A percentile compares a stretch with the other conserved stretches of the same genome.
Conservation (phyloP, 2,329 filamentous ascomycete species). For the Sarocladium brachiariae region DNA sequence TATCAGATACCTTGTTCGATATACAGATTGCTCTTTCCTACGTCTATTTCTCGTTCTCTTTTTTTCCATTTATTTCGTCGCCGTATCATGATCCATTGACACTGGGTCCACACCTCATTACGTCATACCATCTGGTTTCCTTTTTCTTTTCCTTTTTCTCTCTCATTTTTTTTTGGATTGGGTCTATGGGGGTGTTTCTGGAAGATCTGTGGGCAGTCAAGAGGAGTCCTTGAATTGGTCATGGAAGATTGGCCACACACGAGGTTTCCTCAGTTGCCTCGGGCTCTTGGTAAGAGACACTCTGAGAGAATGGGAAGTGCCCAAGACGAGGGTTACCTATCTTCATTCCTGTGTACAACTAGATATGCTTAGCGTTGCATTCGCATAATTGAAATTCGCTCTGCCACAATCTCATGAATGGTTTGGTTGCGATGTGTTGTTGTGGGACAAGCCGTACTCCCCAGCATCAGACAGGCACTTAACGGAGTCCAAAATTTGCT, state of each 20-base stretch:
- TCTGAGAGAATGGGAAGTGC: not conserved
- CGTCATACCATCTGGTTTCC: too few relatives aligned
- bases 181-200: not conserved
- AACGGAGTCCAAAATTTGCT: too few relatives aligned
- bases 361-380: slow-evolving; percentile 10
- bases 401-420: not conserved
- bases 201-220: not conserved
- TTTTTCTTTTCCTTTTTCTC: too few relatives aligned
- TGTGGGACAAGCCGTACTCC: too few relatives aligned
- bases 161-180: slow-evolving; percentile 7
- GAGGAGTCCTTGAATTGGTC: not conserved
- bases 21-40: slow-evolving; percentile 32
- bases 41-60: slow-evolving; percentile 4
- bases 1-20: slow-evolving; percentile 40
- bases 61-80: not conserved
- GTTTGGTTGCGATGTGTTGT: too few relatives aligned
- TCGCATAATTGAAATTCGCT: slow-evolving; percentile 7
- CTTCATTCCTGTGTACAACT: slow-evolving; percentile 4
- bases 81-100: slow-evolving; percentile 3
- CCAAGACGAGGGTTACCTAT: not conserved
- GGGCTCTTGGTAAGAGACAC: not conserved
- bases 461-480: too few relatives aligned
- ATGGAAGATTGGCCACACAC: not conserved
- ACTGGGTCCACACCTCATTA: too few relatives aligned
- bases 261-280: not conserved